These are phyloP conservation scores for Eucalyptus dawsonii DNA, from an alignment of 345 rosid species.

Conservation along the genomic window DNA sequence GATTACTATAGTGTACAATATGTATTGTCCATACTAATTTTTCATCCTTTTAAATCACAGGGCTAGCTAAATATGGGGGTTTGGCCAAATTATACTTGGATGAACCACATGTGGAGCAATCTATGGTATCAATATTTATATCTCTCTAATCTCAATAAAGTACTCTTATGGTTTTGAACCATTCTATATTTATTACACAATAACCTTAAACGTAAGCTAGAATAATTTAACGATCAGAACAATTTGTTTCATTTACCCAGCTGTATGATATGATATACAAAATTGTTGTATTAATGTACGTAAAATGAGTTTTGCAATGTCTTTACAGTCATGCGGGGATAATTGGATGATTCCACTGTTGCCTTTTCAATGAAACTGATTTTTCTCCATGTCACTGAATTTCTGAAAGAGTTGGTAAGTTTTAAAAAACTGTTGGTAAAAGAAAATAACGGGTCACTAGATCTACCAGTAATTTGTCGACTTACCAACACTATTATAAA, in stretches of 20 bases:
- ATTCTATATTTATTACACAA: not conserved
- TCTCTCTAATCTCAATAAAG: not conserved
- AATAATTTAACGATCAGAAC: not conserved
- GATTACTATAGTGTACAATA: not conserved
- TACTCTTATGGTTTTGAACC: not conserved
- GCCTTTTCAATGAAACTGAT: not conserved
- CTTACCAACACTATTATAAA: no score
- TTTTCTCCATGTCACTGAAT: not conserved
- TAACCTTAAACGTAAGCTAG: not conserved
- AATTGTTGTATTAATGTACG: not conserved
- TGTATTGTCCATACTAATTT: not conserved
- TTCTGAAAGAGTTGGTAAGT: not conserved
- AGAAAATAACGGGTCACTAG: not conserved
- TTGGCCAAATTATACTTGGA: slow-evolving; percentile 39
- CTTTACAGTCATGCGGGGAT: not conserved
- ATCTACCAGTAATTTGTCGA: not conserved
- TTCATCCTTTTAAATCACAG: not conserved
- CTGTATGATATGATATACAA: not conserved
- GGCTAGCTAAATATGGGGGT: slow-evolving; percentile 25
- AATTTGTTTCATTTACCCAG: not conserved
- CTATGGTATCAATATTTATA: not conserved
- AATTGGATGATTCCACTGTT: not conserved
- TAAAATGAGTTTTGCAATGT: no score
- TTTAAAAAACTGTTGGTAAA: not conserved
- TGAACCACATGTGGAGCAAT: not conserved